These are phyloP conservation scores for Citrullus mucosospermus DNA, from an alignment of 306 rosid genomes.

Conservation along the genomic window DNA sequence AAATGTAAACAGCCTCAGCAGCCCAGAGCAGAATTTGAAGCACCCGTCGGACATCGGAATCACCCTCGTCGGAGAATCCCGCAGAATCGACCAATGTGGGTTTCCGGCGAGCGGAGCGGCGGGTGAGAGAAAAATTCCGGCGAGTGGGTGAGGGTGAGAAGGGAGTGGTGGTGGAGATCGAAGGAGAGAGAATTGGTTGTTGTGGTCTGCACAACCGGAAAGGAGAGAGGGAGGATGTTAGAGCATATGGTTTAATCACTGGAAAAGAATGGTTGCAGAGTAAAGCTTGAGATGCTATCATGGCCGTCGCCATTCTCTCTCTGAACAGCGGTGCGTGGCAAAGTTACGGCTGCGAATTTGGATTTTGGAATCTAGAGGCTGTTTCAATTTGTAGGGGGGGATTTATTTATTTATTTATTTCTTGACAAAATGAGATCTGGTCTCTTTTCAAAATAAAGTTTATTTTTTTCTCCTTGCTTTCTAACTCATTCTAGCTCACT, in stretches of 20 bases:
- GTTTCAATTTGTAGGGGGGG: no score
- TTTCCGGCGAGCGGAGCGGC: conserved; percentile 30
- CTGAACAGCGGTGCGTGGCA: conserved; percentile 15
- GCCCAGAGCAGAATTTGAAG: conserved; percentile 45
- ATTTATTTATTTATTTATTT: no score
- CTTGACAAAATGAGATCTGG: no score
- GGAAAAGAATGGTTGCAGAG: conserved; percentile 14
- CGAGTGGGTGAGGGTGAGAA: not conserved
- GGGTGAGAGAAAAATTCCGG: conserved; percentile 12
- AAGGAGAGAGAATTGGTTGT: not conserved
- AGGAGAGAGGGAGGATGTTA: conserved; percentile 12
- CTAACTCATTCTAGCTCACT: no score
- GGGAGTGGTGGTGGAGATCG: not conserved
- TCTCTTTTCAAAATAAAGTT: no score
- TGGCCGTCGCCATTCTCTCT: conserved; percentile 14
- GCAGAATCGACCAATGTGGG: conserved; percentile 13
- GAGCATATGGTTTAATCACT: conserved; percentile 5
- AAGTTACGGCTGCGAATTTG: conserved; percentile 3
- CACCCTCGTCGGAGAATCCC: conserved; percentile 9
- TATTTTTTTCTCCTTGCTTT: no score
- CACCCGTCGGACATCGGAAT: conserved; percentile 17
- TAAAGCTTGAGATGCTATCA: conserved; percentile 23
- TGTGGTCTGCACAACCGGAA: conserved; percentile 11
- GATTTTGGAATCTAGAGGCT: no score
- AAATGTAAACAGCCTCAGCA: conserved; percentile 52